Evolutionary conservation across 352 stramenopile species (phyloP), one percentile per base, ranked within the genome.

Genomic region (Pythium insidiosum): DNA sequence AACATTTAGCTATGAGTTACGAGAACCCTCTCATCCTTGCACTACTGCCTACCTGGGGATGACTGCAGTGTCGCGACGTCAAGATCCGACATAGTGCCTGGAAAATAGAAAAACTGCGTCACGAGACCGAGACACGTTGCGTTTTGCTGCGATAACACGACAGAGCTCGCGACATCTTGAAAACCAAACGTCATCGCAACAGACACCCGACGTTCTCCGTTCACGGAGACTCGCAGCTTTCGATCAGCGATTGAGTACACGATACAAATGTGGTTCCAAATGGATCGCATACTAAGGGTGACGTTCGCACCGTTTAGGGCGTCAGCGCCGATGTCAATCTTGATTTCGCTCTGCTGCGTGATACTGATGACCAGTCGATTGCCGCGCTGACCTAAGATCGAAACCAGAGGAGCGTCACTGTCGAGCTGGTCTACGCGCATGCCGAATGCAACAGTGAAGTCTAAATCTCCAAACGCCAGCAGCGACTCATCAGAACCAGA

Each of bases 111-210:
- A 39, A 80, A 65, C 1, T 58, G 51, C 4, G 58, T 50, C 15
- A 84, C 68, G 68, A 67, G 80, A 9, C 71, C 71, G 0, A 23
- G 51, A 38, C 78, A 78, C 3, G 24, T 36, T n/a, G 22, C 15
- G 18, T 34, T 23, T 13, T 20, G 9, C 12, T 36, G 42, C 1
- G 60, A 78, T 9, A 80, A 30, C 13, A 63, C 36, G 3, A 43
- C 53, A 30, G 20, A 10, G 1, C 18, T 28, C 6, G 51, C 51
- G 6, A 48, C 18, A 6, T 61, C 47, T 23, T 23, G 31, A 37
- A 50, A 56, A 0, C 50, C 47, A 44, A 62, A 58, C 2, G 5
- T 13, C 4, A 19, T 22, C 4, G 31, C 30, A 2, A 24, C 3
- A 11, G 35, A 12, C n/a, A 33, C 2, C 15, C 38, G 3, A 3